Evolutionary conservation across 441 rosid genomes (phyloP).

Genomic region (Brassica hybrid): DNA sequence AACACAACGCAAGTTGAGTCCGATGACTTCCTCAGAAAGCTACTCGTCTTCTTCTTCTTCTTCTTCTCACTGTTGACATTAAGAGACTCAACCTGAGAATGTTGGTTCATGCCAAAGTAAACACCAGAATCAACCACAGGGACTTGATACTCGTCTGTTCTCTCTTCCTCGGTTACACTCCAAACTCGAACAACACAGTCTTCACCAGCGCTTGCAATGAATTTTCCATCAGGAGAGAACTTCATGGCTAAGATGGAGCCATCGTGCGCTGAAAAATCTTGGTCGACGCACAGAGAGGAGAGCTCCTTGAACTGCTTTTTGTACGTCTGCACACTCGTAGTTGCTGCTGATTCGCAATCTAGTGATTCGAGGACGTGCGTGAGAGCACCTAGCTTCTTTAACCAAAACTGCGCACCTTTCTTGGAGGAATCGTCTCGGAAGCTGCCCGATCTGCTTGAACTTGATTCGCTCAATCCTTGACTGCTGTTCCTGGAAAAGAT

Average conservation of each 20-base stretch:
- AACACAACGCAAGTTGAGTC: conserved; percentile 75
- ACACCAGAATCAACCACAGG: conserved; percentile 63
- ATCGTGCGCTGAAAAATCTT: conserved; percentile 71
- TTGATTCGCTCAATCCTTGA: conserved; percentile 19
- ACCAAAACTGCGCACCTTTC: conserved; percentile 44
- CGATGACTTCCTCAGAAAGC: conserved; percentile 51
- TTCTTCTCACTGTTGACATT: conserved; percentile 41
- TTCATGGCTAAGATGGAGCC: conserved; percentile 83
- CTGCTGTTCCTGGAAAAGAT: conserved; percentile 12
- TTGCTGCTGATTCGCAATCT: conserved; percentile 47
- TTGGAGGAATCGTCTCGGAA: conserved; percentile 28
- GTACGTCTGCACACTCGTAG: conserved; percentile 48
- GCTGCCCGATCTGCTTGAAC: conserved; percentile 43
- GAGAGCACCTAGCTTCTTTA: conserved; percentile 52
- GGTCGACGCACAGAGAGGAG: conserved; percentile 67
- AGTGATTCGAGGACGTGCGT: conserved; percentile 40
- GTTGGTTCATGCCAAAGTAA: conserved; percentile 66
- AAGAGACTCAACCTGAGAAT: conserved; percentile 50
- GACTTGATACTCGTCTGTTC: conserved; percentile 50
- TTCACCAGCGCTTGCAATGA: conserved; percentile 82
- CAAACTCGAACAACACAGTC: conserved; percentile 78
- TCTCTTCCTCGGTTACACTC: conserved; percentile 71
- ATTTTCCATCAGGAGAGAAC: conserved; percentile 79
- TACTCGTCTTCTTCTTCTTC: conserved; percentile 50
- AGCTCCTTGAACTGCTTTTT: conserved; percentile 70